Percentiles rank a stretch among this genome's conserved stretches.
Conservation (phyloP, 2,329 filamentous ascomycete species). For the Alternaria sp. region DNA sequence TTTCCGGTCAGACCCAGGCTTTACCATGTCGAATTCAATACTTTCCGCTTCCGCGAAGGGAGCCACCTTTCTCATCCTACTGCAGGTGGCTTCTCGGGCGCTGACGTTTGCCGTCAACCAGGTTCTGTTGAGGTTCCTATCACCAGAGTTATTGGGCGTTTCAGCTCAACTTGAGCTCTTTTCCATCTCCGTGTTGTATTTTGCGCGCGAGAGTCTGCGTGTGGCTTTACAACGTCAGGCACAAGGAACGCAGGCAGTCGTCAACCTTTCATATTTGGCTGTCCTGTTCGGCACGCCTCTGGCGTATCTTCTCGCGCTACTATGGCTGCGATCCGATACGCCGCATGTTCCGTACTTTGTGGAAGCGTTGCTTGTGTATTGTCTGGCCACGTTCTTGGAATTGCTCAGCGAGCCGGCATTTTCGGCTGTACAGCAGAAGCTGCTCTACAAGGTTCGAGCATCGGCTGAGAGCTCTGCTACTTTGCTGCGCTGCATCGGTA, state of each 20-base stretch:
- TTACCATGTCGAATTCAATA: conserved; percentile 45
- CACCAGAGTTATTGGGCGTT: conserved; percentile 83
- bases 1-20: conserved; percentile 10
- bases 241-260: conserved; percentile 72
- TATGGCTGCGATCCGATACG: conserved; percentile 69
- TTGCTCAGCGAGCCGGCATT: conserved; percentile 89
- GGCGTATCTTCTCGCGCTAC: conserved; percentile 69
- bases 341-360: conserved; percentile 70
- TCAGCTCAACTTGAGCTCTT: conserved; percentile 93
- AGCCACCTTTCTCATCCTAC: conserved; percentile 83
- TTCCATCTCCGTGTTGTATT: conserved; percentile 92
- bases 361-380: conserved; percentile 64
- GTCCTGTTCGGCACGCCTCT: conserved; percentile 73
- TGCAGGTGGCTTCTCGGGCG: conserved; percentile 87
- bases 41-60: conserved; percentile 68
- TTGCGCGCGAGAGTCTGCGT: conserved; percentile 88
- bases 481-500: conserved; percentile 76
- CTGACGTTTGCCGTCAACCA: conserved; percentile 94
- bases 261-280: conserved; percentile 89
- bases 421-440: conserved; percentile 82
- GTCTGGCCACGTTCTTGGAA: conserved; percentile 72
- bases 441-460: conserved; percentile 82
- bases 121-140: conserved; percentile 85
- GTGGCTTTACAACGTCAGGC: conserved; percentile 87
- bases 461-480: conserved; percentile 85